Conservation (phyloP, 495 filamentous ascomycete species). For the Cryomyces minteri region DNA sequence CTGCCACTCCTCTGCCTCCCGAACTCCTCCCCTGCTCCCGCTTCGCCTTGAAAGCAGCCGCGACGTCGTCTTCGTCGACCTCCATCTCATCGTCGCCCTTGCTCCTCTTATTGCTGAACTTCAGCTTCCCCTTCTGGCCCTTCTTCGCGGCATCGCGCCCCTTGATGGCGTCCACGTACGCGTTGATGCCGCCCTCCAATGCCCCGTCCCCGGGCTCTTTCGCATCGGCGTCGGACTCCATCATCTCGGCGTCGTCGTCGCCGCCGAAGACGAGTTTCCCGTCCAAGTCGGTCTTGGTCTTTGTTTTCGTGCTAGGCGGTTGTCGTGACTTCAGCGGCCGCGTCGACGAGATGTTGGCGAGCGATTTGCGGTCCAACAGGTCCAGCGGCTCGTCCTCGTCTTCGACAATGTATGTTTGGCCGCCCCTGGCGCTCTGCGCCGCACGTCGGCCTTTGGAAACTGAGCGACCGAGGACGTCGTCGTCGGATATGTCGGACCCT, state of each 20-base stretch:
- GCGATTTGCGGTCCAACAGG: constrained; percentile 67
- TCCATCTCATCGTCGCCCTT: constrained; percentile 53
- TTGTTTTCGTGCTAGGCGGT: constrained; percentile 23
- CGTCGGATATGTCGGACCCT: constrained; percentile 22
- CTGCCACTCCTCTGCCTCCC: background rate
- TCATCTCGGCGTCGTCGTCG: constrained; percentile 27
- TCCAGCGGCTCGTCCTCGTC: constrained; percentile 87
- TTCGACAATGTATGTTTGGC: constrained; percentile 62
- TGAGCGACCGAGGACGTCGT: constrained; percentile 15
- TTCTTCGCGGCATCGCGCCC: constrained; percentile 66
- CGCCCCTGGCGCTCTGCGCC: constrained; percentile 16
- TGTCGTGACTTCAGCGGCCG: constrained; percentile 45
- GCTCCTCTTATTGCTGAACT: constrained; percentile 57
- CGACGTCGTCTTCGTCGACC: constrained; percentile 41
- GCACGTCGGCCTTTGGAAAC: constrained; percentile 33
- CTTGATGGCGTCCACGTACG: constrained; percentile 79
- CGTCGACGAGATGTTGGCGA: constrained; percentile 84
- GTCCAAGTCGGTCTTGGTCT: constrained; percentile 59
- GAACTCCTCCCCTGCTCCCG: background rate
- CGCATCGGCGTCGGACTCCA: constrained; percentile 27
- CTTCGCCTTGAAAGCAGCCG: constrained; percentile 2
- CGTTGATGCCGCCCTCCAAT: constrained; percentile 51
- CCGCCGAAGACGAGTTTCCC: constrained; percentile 70
- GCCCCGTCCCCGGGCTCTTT: constrained; percentile 23
- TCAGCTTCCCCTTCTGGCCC: constrained; percentile 70